These are phyloP conservation scores for Aspergillus steynii DNA, from an alignment of 495 filamentous ascomycete species.

Conservation along the genomic window DNA sequence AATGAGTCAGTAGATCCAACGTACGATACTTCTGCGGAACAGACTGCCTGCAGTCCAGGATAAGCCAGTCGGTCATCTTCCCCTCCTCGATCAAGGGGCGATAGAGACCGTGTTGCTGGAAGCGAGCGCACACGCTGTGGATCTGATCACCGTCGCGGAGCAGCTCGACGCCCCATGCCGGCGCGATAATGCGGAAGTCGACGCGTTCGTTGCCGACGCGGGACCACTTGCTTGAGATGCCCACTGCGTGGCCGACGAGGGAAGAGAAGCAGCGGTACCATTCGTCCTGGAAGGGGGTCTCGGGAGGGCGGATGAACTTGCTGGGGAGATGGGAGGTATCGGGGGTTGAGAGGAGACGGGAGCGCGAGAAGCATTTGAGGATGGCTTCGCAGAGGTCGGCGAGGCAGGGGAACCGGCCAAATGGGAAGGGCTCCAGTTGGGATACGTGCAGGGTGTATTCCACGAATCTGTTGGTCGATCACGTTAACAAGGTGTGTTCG, in stretches of 20 bases:
- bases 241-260: constrained; percentile 10
- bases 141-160: constrained; percentile 17
- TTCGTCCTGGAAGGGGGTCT: constrained; percentile 18
- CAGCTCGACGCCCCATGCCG: constrained; percentile 18
- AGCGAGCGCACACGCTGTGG: constrained; percentile 9
- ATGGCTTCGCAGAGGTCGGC: not conserved
- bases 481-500: constrained; percentile 5
- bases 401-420: constrained; percentile 5
- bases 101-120: constrained; percentile 11
- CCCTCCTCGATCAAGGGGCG: constrained; percentile 11
- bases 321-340: not conserved
- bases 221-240: constrained; percentile 16
- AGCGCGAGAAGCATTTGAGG: constrained; percentile 6
- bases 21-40: constrained; percentile 7
- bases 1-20: not conserved
- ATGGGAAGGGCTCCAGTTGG: constrained; percentile 1
- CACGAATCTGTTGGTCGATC: not conserved
- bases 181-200: constrained; percentile 15
- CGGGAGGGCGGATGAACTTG: constrained; percentile 6
- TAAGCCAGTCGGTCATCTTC: constrained; percentile 11
- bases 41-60: constrained; percentile 13
- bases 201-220: constrained; percentile 10
- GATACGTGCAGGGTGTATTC: not conserved
- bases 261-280: constrained; percentile 14
- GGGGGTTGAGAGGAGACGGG: constrained; percentile 6